Base-by-base conservation (phyloP, 2,329 filamentous ascomycete species). In the Trichoderma asperellum region DNA sequence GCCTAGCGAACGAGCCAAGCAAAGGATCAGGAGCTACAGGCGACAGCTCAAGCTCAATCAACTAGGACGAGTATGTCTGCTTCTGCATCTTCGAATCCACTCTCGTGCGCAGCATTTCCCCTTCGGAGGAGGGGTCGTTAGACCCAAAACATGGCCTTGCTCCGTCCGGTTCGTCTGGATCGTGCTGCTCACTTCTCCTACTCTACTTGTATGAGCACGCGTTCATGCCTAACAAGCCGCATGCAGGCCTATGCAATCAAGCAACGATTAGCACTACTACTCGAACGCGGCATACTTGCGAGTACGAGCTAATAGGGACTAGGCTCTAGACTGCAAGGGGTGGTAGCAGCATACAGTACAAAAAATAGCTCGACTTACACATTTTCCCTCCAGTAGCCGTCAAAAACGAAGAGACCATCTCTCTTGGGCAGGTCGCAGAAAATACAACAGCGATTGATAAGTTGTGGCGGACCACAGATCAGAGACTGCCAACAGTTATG, bases 171-270 rank as follows among this genome's bases (percentile, higher is more conserved):
- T 43, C 56, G 61, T 56, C 49, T 43, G 8, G 43, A 55, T 14
- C 21, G 16, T 56, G 34, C 29, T 43, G 29, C 49, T 35, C 52
- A 29, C 49, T 43, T 18, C 47, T 55, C 47, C 60, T 29, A 35
- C 61, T 56, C 52, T 24, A 37, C 61, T 32, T 49, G 61, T 37
- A 58, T 14, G 16, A 27, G 14, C 18, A 66, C 53, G 63, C 53
- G 58, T 66, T 66, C 63, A 35, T 66, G 63, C 63, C 63, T 66
- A 66, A 66, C 63, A 66, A 29, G 63, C 63, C 49, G 63, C 63
- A 58, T 53, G 53, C 52, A 12, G 63, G 24, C 52, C 61, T 49
- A 57, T 37, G 53, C 52, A 57, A 10, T 55, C 16, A 47, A 47
- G 62, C 27, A 40, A 58, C 29, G 62, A 34, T 27, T 55, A 43